These are phyloP conservation scores for Escallonia rubra DNA, from an alignment of 129 eudicot genomes.

Conservation along the genomic window DNA sequence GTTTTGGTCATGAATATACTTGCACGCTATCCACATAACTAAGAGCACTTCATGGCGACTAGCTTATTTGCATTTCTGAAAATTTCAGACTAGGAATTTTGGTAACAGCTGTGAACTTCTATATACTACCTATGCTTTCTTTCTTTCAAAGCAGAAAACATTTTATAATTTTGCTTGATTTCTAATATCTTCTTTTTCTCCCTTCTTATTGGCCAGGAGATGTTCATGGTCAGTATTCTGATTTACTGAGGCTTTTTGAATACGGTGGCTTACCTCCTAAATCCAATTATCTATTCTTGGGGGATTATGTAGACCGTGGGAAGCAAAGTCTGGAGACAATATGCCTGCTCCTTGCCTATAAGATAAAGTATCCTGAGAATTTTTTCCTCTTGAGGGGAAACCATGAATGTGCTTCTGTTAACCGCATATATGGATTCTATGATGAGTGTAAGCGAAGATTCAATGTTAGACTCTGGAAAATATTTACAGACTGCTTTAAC, in stretches of 20 bases:
- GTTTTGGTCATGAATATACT: too few relatives aligned
- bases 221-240: conserved; percentile 63
- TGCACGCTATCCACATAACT: not conserved
- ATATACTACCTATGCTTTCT: too few relatives aligned
- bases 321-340: conserved; percentile 62
- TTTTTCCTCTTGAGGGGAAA: conserved; percentile 56
- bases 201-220: conserved; percentile 33
- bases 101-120: not conserved
- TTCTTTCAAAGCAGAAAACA: not conserved
- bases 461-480: conserved; percentile 58
- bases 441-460: conserved; percentile 67
- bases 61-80: not conserved
- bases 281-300: conserved; percentile 49
- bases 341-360: conserved; percentile 48
- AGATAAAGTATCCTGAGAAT: conserved; percentile 44
- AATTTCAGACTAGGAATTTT: not conserved
- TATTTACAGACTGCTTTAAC: conserved; percentile 55
- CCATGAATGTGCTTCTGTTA: conserved; percentile 73
- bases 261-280: conserved; percentile 51
- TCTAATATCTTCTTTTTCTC: not conserved
- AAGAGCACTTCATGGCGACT: not conserved
- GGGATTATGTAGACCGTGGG: conserved; percentile 61
- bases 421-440: conserved; percentile 62
- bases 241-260: conserved; percentile 55
- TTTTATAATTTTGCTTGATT: not conserved